These are phyloP conservation scores for Trypanosoma scelopori DNA, from an alignment of 208 protist species.

Conservation along the genomic window DNA sequence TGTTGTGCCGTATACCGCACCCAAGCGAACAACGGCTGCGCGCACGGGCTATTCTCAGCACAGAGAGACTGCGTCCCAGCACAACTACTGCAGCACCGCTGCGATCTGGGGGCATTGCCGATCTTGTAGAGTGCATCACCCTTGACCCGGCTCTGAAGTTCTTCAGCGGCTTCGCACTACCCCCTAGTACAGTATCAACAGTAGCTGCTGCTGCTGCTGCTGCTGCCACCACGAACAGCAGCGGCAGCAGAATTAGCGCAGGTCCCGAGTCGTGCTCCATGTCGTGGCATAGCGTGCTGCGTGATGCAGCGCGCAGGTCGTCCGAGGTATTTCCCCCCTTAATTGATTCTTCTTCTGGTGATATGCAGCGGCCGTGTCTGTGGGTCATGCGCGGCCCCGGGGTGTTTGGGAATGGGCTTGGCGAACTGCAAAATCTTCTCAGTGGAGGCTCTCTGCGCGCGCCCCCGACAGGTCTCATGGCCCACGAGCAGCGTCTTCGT, in stretches of 20 bases:
- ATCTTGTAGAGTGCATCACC: slow-evolving; percentile 57
- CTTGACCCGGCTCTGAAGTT: slow-evolving; percentile 75
- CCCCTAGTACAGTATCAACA: slow-evolving; percentile 2
- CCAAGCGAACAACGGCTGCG: background rate
- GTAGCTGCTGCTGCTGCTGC: too few relatives aligned
- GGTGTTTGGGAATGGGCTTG: slow-evolving; percentile 17
- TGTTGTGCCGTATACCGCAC: slow-evolving; percentile 38
- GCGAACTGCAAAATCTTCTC: background rate
- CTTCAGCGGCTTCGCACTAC: slow-evolving; percentile 47
- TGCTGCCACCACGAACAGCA: background rate
- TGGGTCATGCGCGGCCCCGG: background rate
- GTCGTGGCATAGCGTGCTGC: slow-evolving; percentile 26
- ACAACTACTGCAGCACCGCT: slow-evolving; percentile 18
- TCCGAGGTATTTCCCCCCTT: slow-evolving; percentile 28
- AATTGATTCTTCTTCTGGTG: background rate
- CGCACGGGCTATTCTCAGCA: background rate
- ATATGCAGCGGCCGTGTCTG: background rate
- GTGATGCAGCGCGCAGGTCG: slow-evolving; percentile 34
- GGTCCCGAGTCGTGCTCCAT: background rate
- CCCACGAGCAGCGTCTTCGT: slow-evolving; percentile 24
- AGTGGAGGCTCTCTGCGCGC: background rate
- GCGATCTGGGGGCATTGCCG: slow-evolving; percentile 30
- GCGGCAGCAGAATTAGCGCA: background rate
- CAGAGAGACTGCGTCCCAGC: background rate
- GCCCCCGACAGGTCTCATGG: background rate